These are phyloP conservation scores for Senna siamea DNA, from an alignment of 306 rosid genomes.

Conservation along the genomic window DNA sequence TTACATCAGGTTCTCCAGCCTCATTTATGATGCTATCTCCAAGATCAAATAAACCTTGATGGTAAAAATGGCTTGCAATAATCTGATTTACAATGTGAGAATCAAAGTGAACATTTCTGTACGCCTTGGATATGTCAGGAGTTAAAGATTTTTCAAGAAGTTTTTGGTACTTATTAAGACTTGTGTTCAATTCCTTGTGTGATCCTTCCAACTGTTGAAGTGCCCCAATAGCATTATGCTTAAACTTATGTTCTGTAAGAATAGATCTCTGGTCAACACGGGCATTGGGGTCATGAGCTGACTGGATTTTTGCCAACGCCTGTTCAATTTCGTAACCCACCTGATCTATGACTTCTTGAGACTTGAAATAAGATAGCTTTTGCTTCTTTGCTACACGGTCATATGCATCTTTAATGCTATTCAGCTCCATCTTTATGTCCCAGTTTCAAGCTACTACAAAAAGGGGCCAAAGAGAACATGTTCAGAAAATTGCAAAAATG, in stretches of 20 bases:
- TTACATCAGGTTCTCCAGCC: constrained; percentile 65
- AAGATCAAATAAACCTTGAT: constrained; percentile 69
- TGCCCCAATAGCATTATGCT: constrained; percentile 60
- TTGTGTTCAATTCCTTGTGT: constrained; percentile 65
- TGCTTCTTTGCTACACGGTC: constrained; percentile 85
- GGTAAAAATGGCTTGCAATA: constrained; percentile 77
- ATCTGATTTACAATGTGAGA: constrained; percentile 65
- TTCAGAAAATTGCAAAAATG: constrained; percentile 19
- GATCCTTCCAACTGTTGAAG: constrained; percentile 65
- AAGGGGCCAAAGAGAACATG: constrained; percentile 32
- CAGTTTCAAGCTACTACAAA: constrained; percentile 49
- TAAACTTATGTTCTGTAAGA: constrained; percentile 61
- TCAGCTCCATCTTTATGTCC: constrained; percentile 70
- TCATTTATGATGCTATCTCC: constrained; percentile 74
- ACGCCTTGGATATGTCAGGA: constrained; percentile 84
- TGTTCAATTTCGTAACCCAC: constrained; percentile 71
- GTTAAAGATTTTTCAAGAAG: constrained; percentile 63
- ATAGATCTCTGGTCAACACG: constrained; percentile 60
- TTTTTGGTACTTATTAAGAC: constrained; percentile 68
- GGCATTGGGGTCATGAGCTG: constrained; percentile 48
- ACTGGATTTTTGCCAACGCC: constrained; percentile 57
- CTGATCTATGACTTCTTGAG: constrained; percentile 75
- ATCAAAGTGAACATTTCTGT: constrained; percentile 77
- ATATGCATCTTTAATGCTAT: constrained; percentile 78
- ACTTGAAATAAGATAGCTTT: constrained; percentile 73